phyloP scores from a whole-genome alignment of 495 filamentous ascomycete genomes.

The Neurospora sp. region DNA sequence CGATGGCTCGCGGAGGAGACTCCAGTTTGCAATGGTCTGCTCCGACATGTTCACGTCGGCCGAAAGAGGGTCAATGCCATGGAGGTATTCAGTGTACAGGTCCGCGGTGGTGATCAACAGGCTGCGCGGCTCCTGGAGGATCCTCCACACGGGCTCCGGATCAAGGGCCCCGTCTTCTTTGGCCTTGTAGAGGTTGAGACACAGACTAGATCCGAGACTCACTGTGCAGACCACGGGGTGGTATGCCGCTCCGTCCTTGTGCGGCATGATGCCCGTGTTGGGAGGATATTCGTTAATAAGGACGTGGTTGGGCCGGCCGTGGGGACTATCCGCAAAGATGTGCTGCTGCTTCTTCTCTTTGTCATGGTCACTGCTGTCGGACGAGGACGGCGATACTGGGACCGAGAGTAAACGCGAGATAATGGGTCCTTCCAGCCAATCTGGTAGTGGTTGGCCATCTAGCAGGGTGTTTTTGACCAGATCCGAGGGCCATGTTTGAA shows the following conservation, averaged over 20 bases:
- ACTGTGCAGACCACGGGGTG: slow-evolving; percentile 82
- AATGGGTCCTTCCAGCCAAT: slow-evolving; percentile 65
- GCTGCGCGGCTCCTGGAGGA: slow-evolving; percentile 81
- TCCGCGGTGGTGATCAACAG: slow-evolving; percentile 60
- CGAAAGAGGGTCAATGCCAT: slow-evolving; percentile 59
- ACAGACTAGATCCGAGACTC: slow-evolving; percentile 65
- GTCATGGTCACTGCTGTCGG: slow-evolving; percentile 8
- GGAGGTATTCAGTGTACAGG: slow-evolving; percentile 63
- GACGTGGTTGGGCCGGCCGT: slow-evolving; percentile 75
- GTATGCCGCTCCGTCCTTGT: slow-evolving; percentile 88
- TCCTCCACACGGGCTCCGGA: slow-evolving; percentile 46
- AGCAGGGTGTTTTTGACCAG: slow-evolving; percentile 68
- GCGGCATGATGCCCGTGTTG: slow-evolving; percentile 89
- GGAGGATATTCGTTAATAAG: slow-evolving; percentile 86
- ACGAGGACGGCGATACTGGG: slow-evolving; percentile 17
- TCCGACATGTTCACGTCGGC: slow-evolving; percentile 51
- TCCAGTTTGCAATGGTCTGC: slow-evolving; percentile 73
- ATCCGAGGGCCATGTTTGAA: slow-evolving; percentile 83
- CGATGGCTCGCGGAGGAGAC: slow-evolving; percentile 52
- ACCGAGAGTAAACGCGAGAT: slow-evolving; percentile 53
- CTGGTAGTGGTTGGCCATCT: slow-evolving; percentile 54
- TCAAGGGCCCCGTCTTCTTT: slow-evolving; percentile 39
- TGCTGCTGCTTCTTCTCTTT: slow-evolving; percentile 8
- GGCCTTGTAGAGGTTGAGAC: slow-evolving; percentile 69
- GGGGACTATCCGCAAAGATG: slow-evolving; percentile 64